Conservation (phyloP, 805 yeast genomes). For the Saturnispora quitensis region DNA sequence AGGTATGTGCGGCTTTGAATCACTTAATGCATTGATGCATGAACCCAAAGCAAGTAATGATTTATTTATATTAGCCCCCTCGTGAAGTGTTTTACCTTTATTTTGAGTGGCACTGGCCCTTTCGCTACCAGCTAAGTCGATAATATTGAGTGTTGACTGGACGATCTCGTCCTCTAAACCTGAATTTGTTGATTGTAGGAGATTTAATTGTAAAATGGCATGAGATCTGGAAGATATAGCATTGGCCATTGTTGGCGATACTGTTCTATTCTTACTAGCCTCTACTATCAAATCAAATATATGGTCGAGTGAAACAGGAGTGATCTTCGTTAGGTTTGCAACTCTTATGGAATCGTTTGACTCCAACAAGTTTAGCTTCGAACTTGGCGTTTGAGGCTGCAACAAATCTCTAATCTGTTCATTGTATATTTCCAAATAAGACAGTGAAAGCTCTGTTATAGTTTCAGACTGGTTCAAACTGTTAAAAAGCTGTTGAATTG, state of each 20-base stretch:
- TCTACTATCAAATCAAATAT: slow-evolving; percentile 67
- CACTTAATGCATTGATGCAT: slow-evolving; percentile 88
- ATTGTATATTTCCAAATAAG: slow-evolving; percentile 84
- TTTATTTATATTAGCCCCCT: slow-evolving; percentile 90
- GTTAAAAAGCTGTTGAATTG: slow-evolving; percentile 67
- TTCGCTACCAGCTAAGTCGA: slow-evolving; percentile 93
- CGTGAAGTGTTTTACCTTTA: slow-evolving; percentile 69
- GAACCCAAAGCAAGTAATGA: slow-evolving; percentile 86
- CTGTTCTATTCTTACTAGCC: slow-evolving; percentile 72
- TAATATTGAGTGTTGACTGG: slow-evolving; percentile 74
- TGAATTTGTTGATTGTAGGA: slow-evolving; percentile 51
- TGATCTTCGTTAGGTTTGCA: slow-evolving; percentile 56
- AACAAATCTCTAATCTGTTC: slow-evolving; percentile 79
- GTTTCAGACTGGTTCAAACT: slow-evolving; percentile 46
- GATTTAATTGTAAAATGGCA: slow-evolving; percentile 79
- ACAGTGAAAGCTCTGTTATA: slow-evolving; percentile 50
- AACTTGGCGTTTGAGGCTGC: slow-evolving; percentile 37
- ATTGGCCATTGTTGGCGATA: slow-evolving; percentile 86
- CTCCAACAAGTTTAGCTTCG: slow-evolving; percentile 52
- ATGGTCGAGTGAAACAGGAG: slow-evolving; percentile 54
- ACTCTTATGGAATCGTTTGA: slow-evolving; percentile 63
- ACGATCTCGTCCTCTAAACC: slow-evolving; percentile 60
- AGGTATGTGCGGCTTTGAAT: slow-evolving; percentile 61
- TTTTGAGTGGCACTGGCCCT: slow-evolving; percentile 86
- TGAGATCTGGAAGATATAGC: slow-evolving; percentile 88